These are phyloP conservation scores for Sphagnum magellanicum DNA, from an alignment of 228 moss, liverwort and hornwort genomes.

Conservation along the genomic window DNA sequence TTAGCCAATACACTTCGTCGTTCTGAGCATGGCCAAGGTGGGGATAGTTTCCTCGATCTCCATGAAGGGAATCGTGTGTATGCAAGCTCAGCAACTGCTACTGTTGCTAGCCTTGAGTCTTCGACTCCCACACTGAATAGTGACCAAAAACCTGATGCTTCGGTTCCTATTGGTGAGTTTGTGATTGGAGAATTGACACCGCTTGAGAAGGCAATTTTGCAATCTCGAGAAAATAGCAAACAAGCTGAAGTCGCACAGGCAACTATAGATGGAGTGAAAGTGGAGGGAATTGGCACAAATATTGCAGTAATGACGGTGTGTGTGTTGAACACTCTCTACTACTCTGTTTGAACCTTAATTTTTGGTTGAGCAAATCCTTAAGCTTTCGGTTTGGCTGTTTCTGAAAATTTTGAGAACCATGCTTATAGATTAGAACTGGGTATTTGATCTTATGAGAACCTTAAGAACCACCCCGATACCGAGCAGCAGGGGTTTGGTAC, in stretches of 20 bases:
- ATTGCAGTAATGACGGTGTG: constrained; percentile 74
- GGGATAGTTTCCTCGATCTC: constrained; percentile 36
- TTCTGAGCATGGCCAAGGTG: constrained; percentile 26
- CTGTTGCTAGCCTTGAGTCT: constrained; percentile 43
- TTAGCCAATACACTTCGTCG: constrained; percentile 72
- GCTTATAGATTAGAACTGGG: no score
- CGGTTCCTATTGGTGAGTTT: constrained; percentile 56
- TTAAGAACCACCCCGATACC: no score
- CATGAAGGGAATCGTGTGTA: constrained; percentile 43
- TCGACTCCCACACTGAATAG: constrained; percentile 34
- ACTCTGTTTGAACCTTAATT: neutral
- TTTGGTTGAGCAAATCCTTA: neutral
- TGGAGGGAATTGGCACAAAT: constrained; percentile 89
- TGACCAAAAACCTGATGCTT: constrained; percentile 33
- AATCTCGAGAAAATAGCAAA: constrained; percentile 64
- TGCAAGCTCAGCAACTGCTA: constrained; percentile 51
- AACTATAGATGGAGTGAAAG: constrained; percentile 78
- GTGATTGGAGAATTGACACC: constrained; percentile 60
- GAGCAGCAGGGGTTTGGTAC: no score
- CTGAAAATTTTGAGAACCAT: no score
- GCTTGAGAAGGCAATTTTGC: constrained; percentile 62
- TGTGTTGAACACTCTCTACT: neutral
- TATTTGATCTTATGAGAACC: no score
- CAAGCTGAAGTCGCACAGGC: constrained; percentile 67
- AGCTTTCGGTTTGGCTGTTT: no score